Evolutionary conservation across 352 stramenopile species (phyloP).

Genomic region (Phytophthora pini): DNA sequence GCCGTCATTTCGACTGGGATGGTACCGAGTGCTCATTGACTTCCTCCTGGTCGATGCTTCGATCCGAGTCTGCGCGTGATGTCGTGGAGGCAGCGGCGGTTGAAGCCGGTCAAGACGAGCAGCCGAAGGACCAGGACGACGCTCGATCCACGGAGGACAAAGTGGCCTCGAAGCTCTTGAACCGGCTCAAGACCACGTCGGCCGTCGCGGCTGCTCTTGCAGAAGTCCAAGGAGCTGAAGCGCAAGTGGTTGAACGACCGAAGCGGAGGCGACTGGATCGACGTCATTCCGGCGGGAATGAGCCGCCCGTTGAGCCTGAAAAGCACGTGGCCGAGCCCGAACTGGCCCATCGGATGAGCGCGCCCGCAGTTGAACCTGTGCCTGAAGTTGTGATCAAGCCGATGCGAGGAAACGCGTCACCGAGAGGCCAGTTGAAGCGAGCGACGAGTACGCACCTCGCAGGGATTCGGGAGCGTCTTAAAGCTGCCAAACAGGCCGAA

Average conservation of each 20-base stretch:
- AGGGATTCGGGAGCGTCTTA: slow-evolving; percentile 27
- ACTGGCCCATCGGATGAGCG: slow-evolving; percentile 15
- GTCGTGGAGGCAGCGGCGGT: neutral
- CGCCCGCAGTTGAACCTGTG: slow-evolving; percentile 4
- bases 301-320: slow-evolving; percentile 3
- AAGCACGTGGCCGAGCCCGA: neutral
- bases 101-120: neutral
- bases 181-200: slow-evolving; percentile 27
- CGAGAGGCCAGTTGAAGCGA: slow-evolving; percentile 24
- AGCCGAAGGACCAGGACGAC: too few species aligned
- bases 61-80: slow-evolving; percentile 21
- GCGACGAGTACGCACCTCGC: slow-evolving; percentile 24
- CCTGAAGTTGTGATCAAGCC: slow-evolving; percentile 8
- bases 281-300: slow-evolving; percentile 21
- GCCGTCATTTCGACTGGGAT: slow-evolving; percentile 23
- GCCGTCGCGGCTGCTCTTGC: slow-evolving; percentile 33
- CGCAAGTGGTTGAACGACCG: slow-evolving; percentile 13
- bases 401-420: slow-evolving; percentile 16
- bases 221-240: slow-evolving; percentile 26
- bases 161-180: slow-evolving; percentile 19
- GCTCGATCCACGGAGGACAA: slow-evolving; percentile 2
- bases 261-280: slow-evolving; percentile 22
- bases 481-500: slow-evolving; percentile 14
- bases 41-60: slow-evolving; percentile 21
- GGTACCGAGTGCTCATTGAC: slow-evolving; percentile 21